phyloP scores from a whole-genome alignment of 1,139 yeast species.

The Kluyveromyces sp. region DNA sequence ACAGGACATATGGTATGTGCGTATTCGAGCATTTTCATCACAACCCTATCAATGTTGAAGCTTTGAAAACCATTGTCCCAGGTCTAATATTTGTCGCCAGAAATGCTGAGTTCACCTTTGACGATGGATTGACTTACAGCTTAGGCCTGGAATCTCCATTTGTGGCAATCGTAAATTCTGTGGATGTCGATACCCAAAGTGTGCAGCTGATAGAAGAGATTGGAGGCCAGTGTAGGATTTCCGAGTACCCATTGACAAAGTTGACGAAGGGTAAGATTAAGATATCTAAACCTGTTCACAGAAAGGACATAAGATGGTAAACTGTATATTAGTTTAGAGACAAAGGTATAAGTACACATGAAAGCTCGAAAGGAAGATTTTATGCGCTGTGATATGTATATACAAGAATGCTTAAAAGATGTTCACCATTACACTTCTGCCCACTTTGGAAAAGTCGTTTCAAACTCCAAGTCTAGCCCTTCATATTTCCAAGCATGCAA shows the following conservation, averaged over 20 bases:
- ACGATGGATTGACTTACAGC: conserved; percentile 6
- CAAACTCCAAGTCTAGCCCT: conserved; percentile 50
- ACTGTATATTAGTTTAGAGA: background rate
- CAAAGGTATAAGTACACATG: background rate
- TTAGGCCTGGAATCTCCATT: conserved; percentile 34
- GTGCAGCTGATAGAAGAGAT: conserved; percentile 65
- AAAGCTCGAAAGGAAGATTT: background rate
- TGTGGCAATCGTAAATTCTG: conserved; percentile 53
- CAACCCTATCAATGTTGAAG: conserved; percentile 45
- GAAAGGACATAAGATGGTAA: conserved; percentile 58
- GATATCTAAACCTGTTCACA: conserved; percentile 66
- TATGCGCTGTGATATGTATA: background rate
- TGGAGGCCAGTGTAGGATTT: conserved; percentile 51
- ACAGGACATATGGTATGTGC: conserved; percentile 64
- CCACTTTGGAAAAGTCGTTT: conserved; percentile 78
- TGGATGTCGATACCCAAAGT: conserved; percentile 69
- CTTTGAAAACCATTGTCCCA: conserved; percentile 41
- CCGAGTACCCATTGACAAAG: conserved; percentile 61
- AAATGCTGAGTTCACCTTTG: conserved; percentile 50
- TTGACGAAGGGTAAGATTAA: conserved; percentile 74
- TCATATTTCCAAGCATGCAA: conserved; percentile 52
- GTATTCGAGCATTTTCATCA: conserved; percentile 54
- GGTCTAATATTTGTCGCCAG: conserved; percentile 80
- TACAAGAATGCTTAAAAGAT: background rate
- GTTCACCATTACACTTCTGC: conserved; percentile 33